Percentiles rank a stretch among this genome's conserved stretches.
These are phyloP conservation scores for Salix suchowensis DNA, from an alignment of 345 rosid genomes.

Conservation along the genomic window DNA sequence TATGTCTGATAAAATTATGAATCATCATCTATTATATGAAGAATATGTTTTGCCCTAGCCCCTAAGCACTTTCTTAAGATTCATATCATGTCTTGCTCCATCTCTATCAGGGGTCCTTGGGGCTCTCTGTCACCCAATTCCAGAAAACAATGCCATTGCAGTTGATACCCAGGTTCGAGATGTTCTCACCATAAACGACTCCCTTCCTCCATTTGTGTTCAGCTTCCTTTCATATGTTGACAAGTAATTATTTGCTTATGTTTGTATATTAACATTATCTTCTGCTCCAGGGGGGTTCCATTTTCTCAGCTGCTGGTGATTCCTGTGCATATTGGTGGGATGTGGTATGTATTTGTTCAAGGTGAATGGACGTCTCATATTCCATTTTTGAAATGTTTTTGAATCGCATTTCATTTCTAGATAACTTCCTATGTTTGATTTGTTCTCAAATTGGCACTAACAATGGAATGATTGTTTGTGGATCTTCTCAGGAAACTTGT, in stretches of 20 bases:
- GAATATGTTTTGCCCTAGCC: background rate
- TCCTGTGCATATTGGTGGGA: slow-evolving; percentile 97
- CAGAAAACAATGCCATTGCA: slow-evolving; percentile 82
- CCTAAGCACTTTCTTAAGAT: slow-evolving; percentile 9
- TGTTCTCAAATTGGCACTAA: slow-evolving; percentile 13
- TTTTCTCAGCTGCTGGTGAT: slow-evolving; percentile 89
- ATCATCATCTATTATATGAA: too few species aligned
- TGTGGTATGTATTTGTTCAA: slow-evolving; percentile 61
- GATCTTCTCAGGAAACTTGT: slow-evolving; percentile 69
- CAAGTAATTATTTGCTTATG: slow-evolving; percentile 2
- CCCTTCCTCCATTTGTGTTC: background rate
- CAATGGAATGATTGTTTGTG: background rate
- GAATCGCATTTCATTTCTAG: background rate
- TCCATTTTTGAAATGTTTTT: background rate
- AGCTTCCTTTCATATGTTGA: background rate
- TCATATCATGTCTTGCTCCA: background rate
- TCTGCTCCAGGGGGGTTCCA: slow-evolving; percentile 57
- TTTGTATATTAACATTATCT: slow-evolving; percentile 9
- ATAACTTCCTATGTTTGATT: background rate
- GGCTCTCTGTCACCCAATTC: slow-evolving; percentile 86
- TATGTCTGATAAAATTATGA: too few species aligned
- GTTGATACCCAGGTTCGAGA: slow-evolving; percentile 57
- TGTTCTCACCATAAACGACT: background rate
- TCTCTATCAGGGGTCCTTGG: slow-evolving; percentile 83
- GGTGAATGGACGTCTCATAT: slow-evolving; percentile 17